A percentile compares a stretch with the other conserved stretches of the same genome.
phyloP scores from a whole-genome alignment of 306 rosid species.

The Corylus avellana region DNA sequence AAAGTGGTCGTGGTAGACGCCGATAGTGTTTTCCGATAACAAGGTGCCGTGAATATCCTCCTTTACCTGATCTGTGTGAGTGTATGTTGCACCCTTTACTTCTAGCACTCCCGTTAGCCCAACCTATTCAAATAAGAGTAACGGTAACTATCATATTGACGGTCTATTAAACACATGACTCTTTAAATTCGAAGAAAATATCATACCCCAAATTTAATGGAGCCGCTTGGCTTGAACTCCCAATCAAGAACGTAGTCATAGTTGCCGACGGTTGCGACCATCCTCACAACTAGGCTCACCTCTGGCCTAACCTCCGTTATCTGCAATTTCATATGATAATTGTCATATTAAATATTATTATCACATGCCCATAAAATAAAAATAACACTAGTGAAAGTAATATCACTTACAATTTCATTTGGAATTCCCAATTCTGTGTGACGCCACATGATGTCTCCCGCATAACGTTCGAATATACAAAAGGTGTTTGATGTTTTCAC shows the following conservation, averaged over 20 bases:
- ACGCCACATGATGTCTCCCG: constrained; percentile 68
- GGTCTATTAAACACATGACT: too few species aligned
- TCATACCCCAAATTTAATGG: constrained; percentile 53
- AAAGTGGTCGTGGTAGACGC: constrained; percentile 64
- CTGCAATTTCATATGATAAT: constrained; percentile 24
- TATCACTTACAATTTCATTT: constrained; percentile 19
- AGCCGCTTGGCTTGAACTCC: constrained; percentile 63
- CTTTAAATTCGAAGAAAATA: background rate
- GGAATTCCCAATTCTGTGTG: constrained; percentile 47
- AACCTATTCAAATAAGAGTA: constrained; percentile 26
- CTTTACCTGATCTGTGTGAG: constrained; percentile 39
- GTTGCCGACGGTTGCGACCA: constrained; percentile 46
- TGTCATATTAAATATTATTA: background rate
- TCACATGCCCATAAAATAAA: background rate
- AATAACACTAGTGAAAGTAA: background rate
- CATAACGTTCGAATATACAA: constrained; percentile 59
- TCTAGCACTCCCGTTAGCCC: constrained; percentile 52
- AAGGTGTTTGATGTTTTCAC: constrained; percentile 48
- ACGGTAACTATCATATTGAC: too few species aligned
- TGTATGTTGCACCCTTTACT: constrained; percentile 35
- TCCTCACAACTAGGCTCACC: constrained; percentile 51
- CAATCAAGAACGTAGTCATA: constrained; percentile 61
- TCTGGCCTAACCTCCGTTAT: constrained; percentile 50
- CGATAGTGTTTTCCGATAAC: constrained; percentile 50
- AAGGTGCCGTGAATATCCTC: constrained; percentile 48